Conservation (phyloP, 2,329 filamentous ascomycete species). For the Pseudogymnoascus sp. region DNA sequence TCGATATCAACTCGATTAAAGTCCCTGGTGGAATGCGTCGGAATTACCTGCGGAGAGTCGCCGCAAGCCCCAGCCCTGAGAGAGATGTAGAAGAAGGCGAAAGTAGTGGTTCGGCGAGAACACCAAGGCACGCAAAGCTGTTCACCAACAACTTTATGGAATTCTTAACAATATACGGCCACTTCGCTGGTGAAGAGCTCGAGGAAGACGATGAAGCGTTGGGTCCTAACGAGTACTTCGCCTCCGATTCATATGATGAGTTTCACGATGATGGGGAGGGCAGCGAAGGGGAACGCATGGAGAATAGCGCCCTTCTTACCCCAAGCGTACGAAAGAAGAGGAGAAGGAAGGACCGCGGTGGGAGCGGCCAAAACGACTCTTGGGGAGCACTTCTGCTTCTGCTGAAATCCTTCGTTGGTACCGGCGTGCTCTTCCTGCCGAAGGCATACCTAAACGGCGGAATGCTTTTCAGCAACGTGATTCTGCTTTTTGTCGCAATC, state of each 20-base stretch:
- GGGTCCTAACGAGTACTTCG: conserved; percentile 84
- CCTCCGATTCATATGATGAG: conserved; percentile 64
- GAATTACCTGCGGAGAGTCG: conserved; percentile 75
- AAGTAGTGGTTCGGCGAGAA: conserved; percentile 32
- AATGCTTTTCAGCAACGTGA: conserved; percentile 91
- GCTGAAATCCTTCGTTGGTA: conserved; percentile 96
- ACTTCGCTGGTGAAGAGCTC: conserved; percentile 94
- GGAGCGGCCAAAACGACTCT: conserved; percentile 68
- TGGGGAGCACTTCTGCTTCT: conserved; percentile 76
- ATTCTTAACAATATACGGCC: conserved; percentile 89
- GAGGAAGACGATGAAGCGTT: conserved; percentile 93
- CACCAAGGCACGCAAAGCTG: conserved; percentile 48
- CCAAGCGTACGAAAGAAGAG: conserved; percentile 61
- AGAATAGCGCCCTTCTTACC: conserved; percentile 77
- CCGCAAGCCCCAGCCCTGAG: conserved; percentile 50
- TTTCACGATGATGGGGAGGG: conserved; percentile 41
- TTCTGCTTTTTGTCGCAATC: conserved; percentile 76
- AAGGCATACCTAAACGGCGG: conserved; percentile 92
- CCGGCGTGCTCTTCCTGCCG: conserved; percentile 87
- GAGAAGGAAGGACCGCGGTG: conserved; percentile 67
- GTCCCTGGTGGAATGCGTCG: conserved; percentile 89
- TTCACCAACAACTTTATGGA: conserved; percentile 93
- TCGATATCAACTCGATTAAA: conserved; percentile 86
- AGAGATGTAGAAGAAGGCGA: conserved; percentile 28
- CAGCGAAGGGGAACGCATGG: conserved; percentile 70